Percentiles rank a stretch among this genome's conserved stretches.
These are phyloP conservation scores for Infundibulicybe gibba DNA, from an alignment of 768 basidiomycete species.

Conservation along the genomic window DNA sequence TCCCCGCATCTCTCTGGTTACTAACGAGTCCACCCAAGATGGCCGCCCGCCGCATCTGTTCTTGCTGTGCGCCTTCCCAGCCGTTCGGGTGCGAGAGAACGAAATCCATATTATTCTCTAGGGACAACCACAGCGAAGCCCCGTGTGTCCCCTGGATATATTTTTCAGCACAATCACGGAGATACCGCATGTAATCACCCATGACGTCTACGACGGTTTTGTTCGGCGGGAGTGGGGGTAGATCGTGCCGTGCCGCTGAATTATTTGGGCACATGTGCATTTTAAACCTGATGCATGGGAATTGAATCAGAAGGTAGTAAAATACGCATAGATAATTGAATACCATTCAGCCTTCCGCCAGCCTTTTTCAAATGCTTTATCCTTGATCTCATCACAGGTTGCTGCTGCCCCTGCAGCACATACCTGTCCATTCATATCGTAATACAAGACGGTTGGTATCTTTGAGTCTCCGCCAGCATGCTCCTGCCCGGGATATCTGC, in stretches of 20 bases:
- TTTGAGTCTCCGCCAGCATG: slow-evolving; percentile 40
- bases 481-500: slow-evolving; percentile 45
- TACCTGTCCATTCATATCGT: slow-evolving; percentile 33
- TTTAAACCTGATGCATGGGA: slow-evolving; percentile 24
- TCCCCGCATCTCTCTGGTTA: slow-evolving; percentile 25
- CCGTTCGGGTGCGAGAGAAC: slow-evolving; percentile 56
- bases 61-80: slow-evolving; percentile 58
- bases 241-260: slow-evolving; percentile 15
- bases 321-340: slow-evolving; percentile 7
- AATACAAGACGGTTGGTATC: slow-evolving; percentile 45
- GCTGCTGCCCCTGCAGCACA: slow-evolving; percentile 45
- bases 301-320: slow-evolving; percentile 3
- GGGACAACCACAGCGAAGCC: slow-evolving; percentile 26
- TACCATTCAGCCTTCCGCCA: slow-evolving; percentile 47
- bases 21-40: slow-evolving; percentile 45
- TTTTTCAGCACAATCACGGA: slow-evolving; percentile 28
- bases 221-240: slow-evolving; percentile 33
- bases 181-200: slow-evolving; percentile 39
- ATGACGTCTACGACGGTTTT: slow-evolving; percentile 33
- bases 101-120: slow-evolving; percentile 36
- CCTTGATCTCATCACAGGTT: slow-evolving; percentile 28
- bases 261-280: slow-evolving; percentile 30
- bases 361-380: slow-evolving; percentile 35
- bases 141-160: slow-evolving; percentile 37
- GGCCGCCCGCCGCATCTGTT: slow-evolving; percentile 48